Evolutionary conservation across 306 rosid species (phyloP), one percentile per base, ranked within the genome.

Genomic region (Vicia villosa): DNA sequence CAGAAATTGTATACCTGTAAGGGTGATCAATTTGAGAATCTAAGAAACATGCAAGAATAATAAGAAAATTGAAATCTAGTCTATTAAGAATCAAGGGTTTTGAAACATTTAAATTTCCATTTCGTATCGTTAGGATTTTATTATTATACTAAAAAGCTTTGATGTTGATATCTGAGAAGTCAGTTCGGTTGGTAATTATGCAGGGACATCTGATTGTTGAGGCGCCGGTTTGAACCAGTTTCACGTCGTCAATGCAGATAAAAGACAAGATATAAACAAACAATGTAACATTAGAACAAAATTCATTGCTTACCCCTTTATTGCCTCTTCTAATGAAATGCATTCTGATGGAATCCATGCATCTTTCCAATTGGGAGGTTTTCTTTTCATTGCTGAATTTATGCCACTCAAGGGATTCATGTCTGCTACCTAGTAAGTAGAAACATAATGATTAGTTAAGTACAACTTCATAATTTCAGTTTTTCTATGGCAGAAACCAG

Each of bases 331-430:
- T 59, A 92, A 55, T 5, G 87, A 82, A 80, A 92, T 55, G 64
- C 86, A 70, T 67, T 89, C 96, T 6, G 88, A 77, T 63, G 93
- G 93, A 83, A 80, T 79, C 96, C 96, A 92, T 37, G 96, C 85
- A 56, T 57, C 42, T 69, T 89, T 73, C 89, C 84, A 86, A 50
- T 70, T 81, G 22, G 80, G 84, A 67, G 91, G 91, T 28, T 15
- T 75, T 78, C 98, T 87, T 78, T 17, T 83, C 83, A 85, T 58
- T 21, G 98, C 93, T 43, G 91, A 82, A 74, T 71, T 74, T 42
- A 92, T 75, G 66, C 88, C 86, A 68, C 88, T 84, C 64, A 92
- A 79, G 60, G 96, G 98, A 85, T 86, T 82, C 19, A 89, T 77
- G 50, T 85, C 83, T 51, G 26, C 91, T 72, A 86, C 87, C 96